Evolutionary conservation across 2,329 filamentous ascomycete genomes (phyloP).

Genomic region (Fusarium longipes): DNA sequence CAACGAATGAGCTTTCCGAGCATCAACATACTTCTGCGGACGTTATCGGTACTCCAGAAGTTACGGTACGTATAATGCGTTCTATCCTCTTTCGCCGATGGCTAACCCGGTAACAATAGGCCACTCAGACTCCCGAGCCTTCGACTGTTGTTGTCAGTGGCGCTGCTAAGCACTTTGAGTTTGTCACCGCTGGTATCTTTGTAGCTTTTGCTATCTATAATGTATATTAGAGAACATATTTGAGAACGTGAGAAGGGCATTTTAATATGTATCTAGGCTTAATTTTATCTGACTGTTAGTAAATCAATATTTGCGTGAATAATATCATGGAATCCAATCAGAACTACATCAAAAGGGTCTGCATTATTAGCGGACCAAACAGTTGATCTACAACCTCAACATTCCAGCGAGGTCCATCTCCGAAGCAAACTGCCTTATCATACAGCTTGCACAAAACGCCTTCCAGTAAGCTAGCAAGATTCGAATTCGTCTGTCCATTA

Average conservation of each 20-base stretch:
- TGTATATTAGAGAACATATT: constrained; percentile 13
- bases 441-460: background rate
- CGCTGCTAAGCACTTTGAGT: constrained; percentile 20
- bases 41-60: constrained; percentile 26
- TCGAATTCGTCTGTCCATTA: accelerated
- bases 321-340: no score
- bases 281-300: no score
- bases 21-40: constrained; percentile 10
- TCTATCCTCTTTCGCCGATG: background rate
- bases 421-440: constrained; percentile 13
- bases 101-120: background rate
- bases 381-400: background rate
- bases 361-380: background rate
- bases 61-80: constrained; percentile 19
- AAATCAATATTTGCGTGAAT: no score
- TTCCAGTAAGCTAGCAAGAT: background rate
- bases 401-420: constrained; percentile 13
- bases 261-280: no score
- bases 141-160: constrained; percentile 15
- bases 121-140: constrained; percentile 13
- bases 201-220: constrained; percentile 2
- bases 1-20: background rate
- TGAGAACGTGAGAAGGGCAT: no score
- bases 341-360: background rate
- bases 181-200: constrained; percentile 4